Conservation (phyloP, 2,329 filamentous ascomycete genomes). For the Eurotiales sp. region DNA sequence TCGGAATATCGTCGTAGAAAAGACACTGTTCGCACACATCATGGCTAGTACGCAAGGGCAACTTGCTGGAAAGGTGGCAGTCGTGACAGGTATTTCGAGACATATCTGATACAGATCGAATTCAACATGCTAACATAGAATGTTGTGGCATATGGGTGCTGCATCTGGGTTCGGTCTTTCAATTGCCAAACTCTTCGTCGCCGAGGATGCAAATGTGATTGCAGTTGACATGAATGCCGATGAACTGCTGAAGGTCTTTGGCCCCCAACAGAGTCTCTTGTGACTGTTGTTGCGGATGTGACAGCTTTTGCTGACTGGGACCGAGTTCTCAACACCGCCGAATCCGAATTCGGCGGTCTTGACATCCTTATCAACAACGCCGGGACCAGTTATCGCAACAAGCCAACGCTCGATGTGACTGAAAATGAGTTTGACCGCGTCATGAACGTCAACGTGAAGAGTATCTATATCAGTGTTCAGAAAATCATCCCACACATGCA, state of each 20-base stretch:
- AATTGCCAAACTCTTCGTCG: constrained; percentile 31
- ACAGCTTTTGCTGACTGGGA: constrained; percentile 29
- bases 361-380: constrained; percentile 47
- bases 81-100: no score
- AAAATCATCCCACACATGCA: constrained; percentile 35
- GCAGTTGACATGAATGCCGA: constrained; percentile 33
- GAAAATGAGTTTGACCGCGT: constrained; percentile 38
- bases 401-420: constrained; percentile 36
- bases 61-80: constrained; percentile 41
- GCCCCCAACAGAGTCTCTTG: no score
- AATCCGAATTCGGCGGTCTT: constrained; percentile 25
- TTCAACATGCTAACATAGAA: no score
- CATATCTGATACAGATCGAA: no score
- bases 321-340: constrained; percentile 13
- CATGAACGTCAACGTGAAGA: constrained; percentile 40
- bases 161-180: constrained; percentile 35
- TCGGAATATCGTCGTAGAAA: no score
- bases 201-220: constrained; percentile 35
- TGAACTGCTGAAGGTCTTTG: constrained; percentile 18
- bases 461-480: constrained; percentile 32
- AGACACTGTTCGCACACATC: no score
- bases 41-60: no score
- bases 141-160: no score
- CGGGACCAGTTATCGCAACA: constrained; percentile 34
- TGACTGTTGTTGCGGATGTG: no score